Conservation (phyloP, 2,329 filamentous ascomycete genomes). For the Xylariaceae sp. region DNA sequence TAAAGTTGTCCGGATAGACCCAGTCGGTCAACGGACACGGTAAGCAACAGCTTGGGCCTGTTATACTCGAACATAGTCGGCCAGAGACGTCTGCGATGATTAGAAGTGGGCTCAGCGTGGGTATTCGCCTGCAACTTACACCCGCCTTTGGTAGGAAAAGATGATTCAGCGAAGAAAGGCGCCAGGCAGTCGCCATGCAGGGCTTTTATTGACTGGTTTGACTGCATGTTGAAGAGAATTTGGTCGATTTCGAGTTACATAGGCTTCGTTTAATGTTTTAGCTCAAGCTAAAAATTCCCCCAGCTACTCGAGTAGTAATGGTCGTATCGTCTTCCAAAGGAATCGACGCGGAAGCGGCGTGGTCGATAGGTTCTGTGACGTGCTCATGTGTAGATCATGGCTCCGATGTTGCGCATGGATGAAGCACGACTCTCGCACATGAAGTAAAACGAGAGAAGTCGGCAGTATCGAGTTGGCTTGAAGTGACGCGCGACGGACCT, state of each 20-base stretch:
- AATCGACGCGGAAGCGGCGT: constrained; percentile 12
- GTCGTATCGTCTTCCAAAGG: not conserved
- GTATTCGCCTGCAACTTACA: constrained; percentile 37
- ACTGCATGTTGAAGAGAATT: constrained; percentile 22
- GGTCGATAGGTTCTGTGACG: constrained; percentile 4
- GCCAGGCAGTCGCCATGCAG: constrained; percentile 62
- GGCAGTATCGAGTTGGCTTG: constrained; percentile 10
- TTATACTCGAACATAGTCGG: constrained; percentile 60
- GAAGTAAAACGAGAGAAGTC: constrained; percentile 27
- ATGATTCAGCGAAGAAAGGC: constrained; percentile 71
- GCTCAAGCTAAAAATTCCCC: not conserved
- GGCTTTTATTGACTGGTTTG: constrained; percentile 27
- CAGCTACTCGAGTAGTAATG: not conserved
- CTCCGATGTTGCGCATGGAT: constrained; percentile 32
- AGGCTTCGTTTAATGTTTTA: not conserved
- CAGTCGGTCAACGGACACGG: constrained; percentile 89
- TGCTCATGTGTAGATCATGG: constrained; percentile 27
- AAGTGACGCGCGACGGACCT: constrained; percentile 10
- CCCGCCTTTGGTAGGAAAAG: constrained; percentile 57
- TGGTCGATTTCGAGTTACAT: constrained; percentile 4
- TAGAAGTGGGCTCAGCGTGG: constrained; percentile 25
- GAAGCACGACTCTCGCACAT: constrained; percentile 37
- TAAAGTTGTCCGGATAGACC: constrained; percentile 68
- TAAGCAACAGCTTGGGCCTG: constrained; percentile 74
- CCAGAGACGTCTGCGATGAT: constrained; percentile 55